Conservation (phyloP, 1,284 basidiomycete species). For the Hemileia vastatrix region DNA sequence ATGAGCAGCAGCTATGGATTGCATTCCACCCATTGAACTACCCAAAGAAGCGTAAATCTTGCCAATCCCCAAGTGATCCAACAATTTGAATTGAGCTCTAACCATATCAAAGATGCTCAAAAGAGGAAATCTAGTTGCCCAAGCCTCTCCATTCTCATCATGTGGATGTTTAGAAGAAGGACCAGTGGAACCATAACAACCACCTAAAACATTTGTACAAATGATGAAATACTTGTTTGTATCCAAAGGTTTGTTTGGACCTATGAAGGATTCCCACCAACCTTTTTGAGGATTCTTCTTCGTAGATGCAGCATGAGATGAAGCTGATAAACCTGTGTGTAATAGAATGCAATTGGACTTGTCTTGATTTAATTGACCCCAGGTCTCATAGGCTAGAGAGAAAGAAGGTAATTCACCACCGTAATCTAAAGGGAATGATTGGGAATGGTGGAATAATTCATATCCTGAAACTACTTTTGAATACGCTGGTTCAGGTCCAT, state of each 20-base stretch:
- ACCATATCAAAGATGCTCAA: conserved; percentile 93
- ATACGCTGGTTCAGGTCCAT: conserved; percentile 47
- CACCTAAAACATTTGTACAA: conserved; percentile 93
- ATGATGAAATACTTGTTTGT: conserved; percentile 86
- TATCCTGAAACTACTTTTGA: conserved; percentile 48
- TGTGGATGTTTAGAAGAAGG: conserved; percentile 67
- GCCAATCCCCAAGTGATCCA: conserved; percentile 75
- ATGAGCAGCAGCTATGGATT: conserved; percentile 89
- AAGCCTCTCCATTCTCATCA: conserved; percentile 56
- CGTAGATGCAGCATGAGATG: conserved; percentile 85
- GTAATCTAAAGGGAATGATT: conserved; percentile 65
- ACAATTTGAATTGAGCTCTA: conserved; percentile 73
- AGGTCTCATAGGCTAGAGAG: conserved; percentile 92
- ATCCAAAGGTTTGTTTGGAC: conserved; percentile 77
- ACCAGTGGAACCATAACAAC: conserved; percentile 94
- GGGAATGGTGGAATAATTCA: conserved; percentile 41
- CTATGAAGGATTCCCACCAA: conserved; percentile 99
- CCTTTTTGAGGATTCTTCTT: conserved; percentile 67
- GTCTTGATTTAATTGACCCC: conserved; percentile 72
- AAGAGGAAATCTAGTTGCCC: conserved; percentile 84
- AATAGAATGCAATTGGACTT: conserved; percentile 88
- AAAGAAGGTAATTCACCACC: conserved; percentile 61
- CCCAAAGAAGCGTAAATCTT: conserved; percentile 87
- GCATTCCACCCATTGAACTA: conserved; percentile 95
- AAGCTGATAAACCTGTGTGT: conserved; percentile 90